Evolutionary conservation across 176 grass and related monocot genomes (phyloP).

Genomic region (Musa beccarii): DNA sequence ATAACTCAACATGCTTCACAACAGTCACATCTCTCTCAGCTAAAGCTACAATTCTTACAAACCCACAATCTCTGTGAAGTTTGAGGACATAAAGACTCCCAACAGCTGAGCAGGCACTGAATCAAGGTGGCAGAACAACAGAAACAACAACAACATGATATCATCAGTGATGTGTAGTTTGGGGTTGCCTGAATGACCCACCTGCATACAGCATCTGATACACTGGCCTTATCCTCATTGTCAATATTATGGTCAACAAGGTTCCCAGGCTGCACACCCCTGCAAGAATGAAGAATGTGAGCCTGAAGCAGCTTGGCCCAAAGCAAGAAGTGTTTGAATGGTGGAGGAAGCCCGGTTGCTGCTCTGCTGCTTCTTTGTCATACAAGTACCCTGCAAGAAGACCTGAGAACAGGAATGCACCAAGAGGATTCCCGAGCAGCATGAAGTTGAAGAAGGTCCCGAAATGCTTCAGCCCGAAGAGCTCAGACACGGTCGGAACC

Average conservation of each 20-base stretch:
- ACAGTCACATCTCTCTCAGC: no score
- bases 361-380: neutral
- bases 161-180: neutral
- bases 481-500: neutral
- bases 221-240: slow-evolving; percentile 4
- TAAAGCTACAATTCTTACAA: no score
- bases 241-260: neutral
- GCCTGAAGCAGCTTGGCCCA: neutral
- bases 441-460: neutral
- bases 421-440: slow-evolving; percentile 7
- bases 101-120: no score
- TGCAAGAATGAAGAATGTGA: slow-evolving; percentile 3
- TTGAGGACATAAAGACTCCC: no score
- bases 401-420: slow-evolving; percentile 6
- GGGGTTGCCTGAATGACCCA: slow-evolving; percentile 1
- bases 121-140: no score
- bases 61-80: no score
- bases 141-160: no score
- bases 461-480: neutral
- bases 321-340: neutral
- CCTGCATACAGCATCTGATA: slow-evolving; percentile 8
- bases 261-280: neutral
- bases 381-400: slow-evolving; percentile 7
- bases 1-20: no score
- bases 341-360: neutral